Base-by-base conservation (phyloP, 2,329 filamentous ascomycete genomes). In the Myriosclerotinia curreyana region DNA sequence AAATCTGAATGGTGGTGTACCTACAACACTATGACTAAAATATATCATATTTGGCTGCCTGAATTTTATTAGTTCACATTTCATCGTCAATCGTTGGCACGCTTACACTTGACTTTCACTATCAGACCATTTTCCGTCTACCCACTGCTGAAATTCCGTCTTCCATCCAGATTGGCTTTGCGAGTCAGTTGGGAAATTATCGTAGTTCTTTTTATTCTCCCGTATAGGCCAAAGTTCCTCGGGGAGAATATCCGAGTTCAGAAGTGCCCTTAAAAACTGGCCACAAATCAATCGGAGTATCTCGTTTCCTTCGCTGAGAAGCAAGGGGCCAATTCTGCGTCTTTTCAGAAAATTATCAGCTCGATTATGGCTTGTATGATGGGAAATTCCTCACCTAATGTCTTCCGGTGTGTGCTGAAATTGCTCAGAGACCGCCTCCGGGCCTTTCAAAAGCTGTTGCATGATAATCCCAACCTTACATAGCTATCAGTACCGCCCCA, bases 391-490 rank as follows among this genome's bases (percentile, higher is more conserved):
- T 66, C 64, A 72, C 73, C 69, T 70, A 12, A 55, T 46, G 7
- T 69, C 60, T 28, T 73, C 72, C 3, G 66, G 53, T 9, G 65
- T 56, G 5, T 66, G n/a, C 58, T 70, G 65, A 11, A 72, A 55
- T 38, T 44, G 64, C 0, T 65, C 22, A 28, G 61, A 44, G 52
- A 71, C 73, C 5, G 53, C 53, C 1, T 66, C 38, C 7, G 60
- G 69, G 7, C 53, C 68, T 36, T 63, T 64, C 14, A 73, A 28
- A 8, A 75, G 65, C 51, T 73, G 67, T n/a, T 69, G 60, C 51
- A 68, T 67, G n/a, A 74, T 55, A 28, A 72, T 65, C 0, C 73
- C 72, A 51, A 68, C 67, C 72, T 73, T 40, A 8, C 12, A 49
- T 9, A 31, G 3, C 12, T 31, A 20, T 48, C 28, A 62, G 69